Evolutionary conservation across 2,329 filamentous ascomycete genomes (phyloP).

Genomic region (Coniella vitis): DNA sequence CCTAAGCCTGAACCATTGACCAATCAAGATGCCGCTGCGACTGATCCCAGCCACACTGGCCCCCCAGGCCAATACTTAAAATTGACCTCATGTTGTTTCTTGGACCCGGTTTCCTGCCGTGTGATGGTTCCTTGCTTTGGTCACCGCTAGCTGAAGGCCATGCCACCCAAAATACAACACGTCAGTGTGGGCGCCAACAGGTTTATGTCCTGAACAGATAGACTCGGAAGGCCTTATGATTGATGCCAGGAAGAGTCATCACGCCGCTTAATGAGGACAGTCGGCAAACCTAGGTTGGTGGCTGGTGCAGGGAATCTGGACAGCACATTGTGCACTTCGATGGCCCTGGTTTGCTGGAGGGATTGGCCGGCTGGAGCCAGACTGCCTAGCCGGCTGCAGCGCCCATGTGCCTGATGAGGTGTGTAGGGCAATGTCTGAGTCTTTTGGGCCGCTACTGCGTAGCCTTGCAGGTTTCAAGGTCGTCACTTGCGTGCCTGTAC

Average conservation of each 20-base stretch:
- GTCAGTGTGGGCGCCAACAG: background rate
- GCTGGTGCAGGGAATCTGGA: background rate
- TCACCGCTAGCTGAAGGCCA: conserved; percentile 4
- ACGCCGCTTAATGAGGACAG: conserved; percentile 4
- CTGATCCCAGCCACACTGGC: conserved; percentile 11
- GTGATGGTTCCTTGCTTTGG: conserved; percentile 10
- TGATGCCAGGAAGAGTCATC: conserved; percentile 1
- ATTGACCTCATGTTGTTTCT: conserved; percentile 16
- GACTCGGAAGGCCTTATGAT: background rate
- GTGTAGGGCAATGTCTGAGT: conserved; percentile 2
- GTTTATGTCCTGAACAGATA: background rate
- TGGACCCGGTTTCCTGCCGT: conserved; percentile 8
- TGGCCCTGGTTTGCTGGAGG: too few relatives aligned
- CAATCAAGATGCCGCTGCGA: conserved; percentile 4
- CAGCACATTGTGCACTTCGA: too few relatives aligned
- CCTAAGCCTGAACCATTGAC: conserved; percentile 7
- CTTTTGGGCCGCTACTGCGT: conserved; percentile 13
- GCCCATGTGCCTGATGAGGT: background rate
- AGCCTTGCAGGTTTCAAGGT: conserved; percentile 16
- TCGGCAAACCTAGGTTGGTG: background rate
- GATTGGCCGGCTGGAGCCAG: background rate
- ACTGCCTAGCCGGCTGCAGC: background rate
- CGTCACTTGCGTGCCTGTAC: conserved; percentile 14
- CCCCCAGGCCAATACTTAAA: conserved; percentile 9
- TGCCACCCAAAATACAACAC: background rate